phyloP scores from a whole-genome alignment of 805 yeast genomes.

The Saccharomyces jurei region DNA sequence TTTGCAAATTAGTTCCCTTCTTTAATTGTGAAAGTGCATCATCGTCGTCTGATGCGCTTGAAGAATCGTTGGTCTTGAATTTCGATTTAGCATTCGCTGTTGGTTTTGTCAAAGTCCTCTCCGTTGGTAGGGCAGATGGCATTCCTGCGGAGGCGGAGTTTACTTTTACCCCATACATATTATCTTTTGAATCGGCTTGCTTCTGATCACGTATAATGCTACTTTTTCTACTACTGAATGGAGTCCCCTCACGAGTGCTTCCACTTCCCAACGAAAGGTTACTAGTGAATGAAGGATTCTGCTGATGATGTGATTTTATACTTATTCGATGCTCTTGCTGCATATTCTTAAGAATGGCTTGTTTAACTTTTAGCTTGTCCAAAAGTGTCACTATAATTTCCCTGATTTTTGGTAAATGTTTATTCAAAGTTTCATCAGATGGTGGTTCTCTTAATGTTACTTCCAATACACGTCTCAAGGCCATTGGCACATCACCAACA shows the following conservation, averaged over 20 bases:
- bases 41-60: slow-evolving; percentile 13
- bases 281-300: slow-evolving; percentile 10
- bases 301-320: slow-evolving; percentile 7
- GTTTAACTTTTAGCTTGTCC: slow-evolving; percentile 74
- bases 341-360: slow-evolving; percentile 35
- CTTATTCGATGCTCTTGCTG: slow-evolving; percentile 13
- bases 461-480: slow-evolving; percentile 71
- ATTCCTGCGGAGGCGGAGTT: neutral
- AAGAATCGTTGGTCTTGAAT: neutral
- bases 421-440: slow-evolving; percentile 71
- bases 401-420: slow-evolving; percentile 74
- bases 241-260: slow-evolving; percentile 1
- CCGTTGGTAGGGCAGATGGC: neutral
- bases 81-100: neutral
- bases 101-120: neutral
- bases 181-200: neutral
- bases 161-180: neutral
- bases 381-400: slow-evolving; percentile 76
- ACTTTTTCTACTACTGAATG: slow-evolving; percentile 2
- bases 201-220: neutral
- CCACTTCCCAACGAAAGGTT: slow-evolving; percentile 4
- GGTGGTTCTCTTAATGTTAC: slow-evolving; percentile 80
- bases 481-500: slow-evolving; percentile 84
- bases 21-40: slow-evolving; percentile 75
- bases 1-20: slow-evolving; percentile 70